Base-by-base conservation (phyloP, 371 early-diverging fungal species). In the Batkoa obscura region DNA sequence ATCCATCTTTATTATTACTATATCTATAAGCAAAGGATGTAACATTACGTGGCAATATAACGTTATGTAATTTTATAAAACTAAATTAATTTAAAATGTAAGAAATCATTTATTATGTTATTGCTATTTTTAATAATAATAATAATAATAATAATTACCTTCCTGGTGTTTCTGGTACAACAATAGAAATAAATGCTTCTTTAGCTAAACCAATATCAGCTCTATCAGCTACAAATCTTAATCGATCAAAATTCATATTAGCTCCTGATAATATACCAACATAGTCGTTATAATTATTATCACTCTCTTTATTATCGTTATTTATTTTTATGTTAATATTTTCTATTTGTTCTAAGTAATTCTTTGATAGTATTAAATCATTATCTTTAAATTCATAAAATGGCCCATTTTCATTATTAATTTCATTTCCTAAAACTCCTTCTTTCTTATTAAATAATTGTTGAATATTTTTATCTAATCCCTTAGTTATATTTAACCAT, bases 201-300 rank as follows among this genome's bases (percentile, higher is more conserved):
- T 72, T 71, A 38, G 81, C 70, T 65, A 94, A 92, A 58, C 97
- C 95, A 10, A 94, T 65, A 9, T 84, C 81, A 0, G 94, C 89
- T 53, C 94, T 84, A 64, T 94, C 94, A 13, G 91, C 90, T 10
- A 97, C 93, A 61, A 94, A 95, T 23, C 94, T 76, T 15, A 97
- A 72, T 2, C 94, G 81, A 64, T 92, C 90, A 76, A 94, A 97
- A 71, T 94, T 90, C 81, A 94, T 94, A 70, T 97, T 97, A 50
- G 97, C 97, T 13, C 97, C 97, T 9, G 83, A 82, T 41, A 84
- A 71, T 56, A 93, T 76, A 8, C 87, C 82, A 3, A 74, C 66
- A 8, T 66, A 33, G 71, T 53, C 49, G 68, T 63, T 0, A 57
- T 47, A 8, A 3, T 12, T 33, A 23, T 39, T 31, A 61, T 59